Conservation (phyloP, 2,329 filamentous ascomycete species). For the Trichoderma sp. region DNA sequence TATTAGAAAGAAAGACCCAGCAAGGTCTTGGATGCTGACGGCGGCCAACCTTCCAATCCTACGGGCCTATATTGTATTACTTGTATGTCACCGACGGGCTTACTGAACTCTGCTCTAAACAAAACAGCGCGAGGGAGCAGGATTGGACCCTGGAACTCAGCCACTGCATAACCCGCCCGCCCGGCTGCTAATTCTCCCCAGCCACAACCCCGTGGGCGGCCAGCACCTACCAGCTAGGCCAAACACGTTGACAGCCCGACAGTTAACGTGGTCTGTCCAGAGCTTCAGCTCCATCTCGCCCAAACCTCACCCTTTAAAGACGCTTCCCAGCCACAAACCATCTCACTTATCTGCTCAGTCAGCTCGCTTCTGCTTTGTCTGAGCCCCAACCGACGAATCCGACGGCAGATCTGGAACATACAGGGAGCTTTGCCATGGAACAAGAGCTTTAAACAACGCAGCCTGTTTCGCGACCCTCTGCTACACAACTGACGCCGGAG, state of each 20-base stretch:
- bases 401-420: neutral
- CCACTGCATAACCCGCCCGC: neutral
- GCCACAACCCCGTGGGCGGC: constrained; percentile 9
- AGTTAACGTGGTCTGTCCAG: constrained; percentile 16
- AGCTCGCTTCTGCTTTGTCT: neutral
- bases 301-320: neutral
- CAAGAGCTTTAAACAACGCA: constrained; percentile 16
- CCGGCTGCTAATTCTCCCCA: neutral
- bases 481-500: neutral
- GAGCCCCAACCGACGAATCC: neutral
- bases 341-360: constrained; percentile 2
- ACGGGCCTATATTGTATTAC: neutral
- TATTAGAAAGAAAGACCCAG: neutral
- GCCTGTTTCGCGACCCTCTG: constrained; percentile 1
- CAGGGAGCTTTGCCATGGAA: constrained; percentile 19
- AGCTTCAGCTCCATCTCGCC: constrained; percentile 14
- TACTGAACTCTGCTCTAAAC: neutral
- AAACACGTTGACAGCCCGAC: constrained; percentile 16
- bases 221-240: neutral
- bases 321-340: neutral
- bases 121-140: neutral
- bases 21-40: neutral
- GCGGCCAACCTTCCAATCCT: neutral
- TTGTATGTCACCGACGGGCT: neutral
- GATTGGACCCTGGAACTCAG: constrained; percentile 1